Evolutionary conservation across 768 basidiomycete species (phyloP).

Genomic region (Lentinula detonsa): DNA sequence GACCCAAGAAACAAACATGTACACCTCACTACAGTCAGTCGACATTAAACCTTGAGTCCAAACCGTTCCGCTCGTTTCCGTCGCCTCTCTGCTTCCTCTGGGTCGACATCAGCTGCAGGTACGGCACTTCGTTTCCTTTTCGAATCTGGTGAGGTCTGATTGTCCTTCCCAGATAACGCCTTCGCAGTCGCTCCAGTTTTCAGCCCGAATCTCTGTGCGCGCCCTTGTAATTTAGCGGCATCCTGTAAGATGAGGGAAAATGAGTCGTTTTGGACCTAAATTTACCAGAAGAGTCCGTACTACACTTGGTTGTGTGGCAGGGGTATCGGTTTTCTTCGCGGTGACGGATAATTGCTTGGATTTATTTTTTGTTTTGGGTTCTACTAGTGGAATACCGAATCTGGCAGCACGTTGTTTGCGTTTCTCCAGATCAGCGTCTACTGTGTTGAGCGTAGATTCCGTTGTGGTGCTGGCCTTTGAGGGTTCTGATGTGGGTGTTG

Average conservation of each 20-base stretch:
- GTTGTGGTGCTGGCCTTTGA: not conserved
- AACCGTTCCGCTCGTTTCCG: constrained; percentile 65
- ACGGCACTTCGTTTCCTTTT: constrained; percentile 8
- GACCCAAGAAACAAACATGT: not conserved
- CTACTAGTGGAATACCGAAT: constrained; percentile 64
- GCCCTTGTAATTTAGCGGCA: constrained; percentile 40
- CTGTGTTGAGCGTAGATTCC: constrained; percentile 9
- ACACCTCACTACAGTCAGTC: not conserved
- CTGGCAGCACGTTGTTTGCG: constrained; percentile 59
- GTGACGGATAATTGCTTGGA: constrained; percentile 6
- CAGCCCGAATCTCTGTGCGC: constrained; percentile 52
- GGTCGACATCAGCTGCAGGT: constrained; percentile 30
- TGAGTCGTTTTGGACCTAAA: not conserved
- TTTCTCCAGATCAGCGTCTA: constrained; percentile 49
- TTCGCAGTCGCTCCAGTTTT: not conserved
- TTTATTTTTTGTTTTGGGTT: constrained; percentile 22
- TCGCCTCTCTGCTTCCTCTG: constrained; percentile 52
- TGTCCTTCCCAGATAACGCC: not conserved
- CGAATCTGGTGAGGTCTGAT: constrained; percentile 6
- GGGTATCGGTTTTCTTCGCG: constrained; percentile 1
- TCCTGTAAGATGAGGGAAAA: constrained; percentile 27
- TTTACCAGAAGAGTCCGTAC: constrained; percentile 15
- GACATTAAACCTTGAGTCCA: constrained; percentile 21
- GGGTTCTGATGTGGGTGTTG: constrained; percentile 12
- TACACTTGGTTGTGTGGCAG: constrained; percentile 7